A percentile compares a stretch with the other conserved stretches of the same genome.
Evolutionary conservation across 2,329 filamentous ascomycete genomes (phyloP).

Genomic region (Lasiodiplodia citricola): DNA sequence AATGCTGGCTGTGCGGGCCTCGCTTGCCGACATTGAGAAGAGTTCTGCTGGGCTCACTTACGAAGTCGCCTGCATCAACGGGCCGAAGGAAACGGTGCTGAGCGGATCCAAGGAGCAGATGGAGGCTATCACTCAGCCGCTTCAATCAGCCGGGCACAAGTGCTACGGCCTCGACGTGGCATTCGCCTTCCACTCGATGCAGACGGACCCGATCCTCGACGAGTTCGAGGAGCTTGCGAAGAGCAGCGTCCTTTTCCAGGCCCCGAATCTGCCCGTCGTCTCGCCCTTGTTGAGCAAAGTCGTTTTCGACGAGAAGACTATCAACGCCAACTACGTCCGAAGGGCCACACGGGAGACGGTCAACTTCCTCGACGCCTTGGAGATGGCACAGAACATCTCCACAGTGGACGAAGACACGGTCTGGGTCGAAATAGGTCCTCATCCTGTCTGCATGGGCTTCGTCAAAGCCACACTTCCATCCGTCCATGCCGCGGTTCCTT

Average conservation of each 20-base stretch:
- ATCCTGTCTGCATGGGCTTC: slow-evolving; percentile 50
- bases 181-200: slow-evolving; percentile 35
- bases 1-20: slow-evolving; percentile 33
- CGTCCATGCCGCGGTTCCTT: slow-evolving; percentile 3
- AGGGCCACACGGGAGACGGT: slow-evolving; percentile 41
- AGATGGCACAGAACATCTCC: slow-evolving; percentile 38
- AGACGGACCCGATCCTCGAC: slow-evolving; percentile 51
- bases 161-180: slow-evolving; percentile 31
- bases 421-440: slow-evolving; percentile 55
- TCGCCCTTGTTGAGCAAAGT: slow-evolving; percentile 53
- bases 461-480: slow-evolving; percentile 35
- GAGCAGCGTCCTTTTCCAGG: slow-evolving; percentile 32
- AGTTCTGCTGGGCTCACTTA: neutral
- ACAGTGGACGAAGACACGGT: slow-evolving; percentile 44
- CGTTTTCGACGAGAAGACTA: slow-evolving; percentile 43
- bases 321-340: slow-evolving; percentile 49
- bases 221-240: slow-evolving; percentile 42
- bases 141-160: slow-evolving; percentile 26
- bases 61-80: slow-evolving; percentile 41
- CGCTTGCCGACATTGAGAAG: neutral
- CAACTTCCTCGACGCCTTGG: slow-evolving; percentile 48
- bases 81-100: slow-evolving; percentile 38
- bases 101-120: slow-evolving; percentile 33
- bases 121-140: slow-evolving; percentile 18
- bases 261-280: slow-evolving; percentile 45